Base-by-base conservation (phyloP, 345 rosid species). In the Ricinus communis region DNA sequence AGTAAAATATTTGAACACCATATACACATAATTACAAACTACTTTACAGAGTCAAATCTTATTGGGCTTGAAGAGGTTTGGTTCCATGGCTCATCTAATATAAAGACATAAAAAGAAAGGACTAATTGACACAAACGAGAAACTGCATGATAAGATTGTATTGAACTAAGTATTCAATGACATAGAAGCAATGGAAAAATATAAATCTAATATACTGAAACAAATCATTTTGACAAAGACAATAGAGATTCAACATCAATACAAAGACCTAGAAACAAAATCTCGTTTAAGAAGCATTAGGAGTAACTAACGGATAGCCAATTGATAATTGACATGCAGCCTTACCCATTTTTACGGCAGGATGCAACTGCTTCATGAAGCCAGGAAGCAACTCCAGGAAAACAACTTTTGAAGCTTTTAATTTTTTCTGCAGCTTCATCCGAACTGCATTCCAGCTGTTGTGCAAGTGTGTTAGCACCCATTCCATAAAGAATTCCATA, bases 401-500 rank as follows among this genome's bases (percentile, higher is more conserved):
- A 94, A 71, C 82, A 78, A 78, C 80, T 83, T 85, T 92, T 90
- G 73, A 94, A 90, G 82, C 88, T 85, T 85, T 76, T 80, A 70
- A 92, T 94, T 85, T 89, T 94, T 68, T 83, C 91, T 67, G 84
- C 82, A 71, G 99, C 99, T 85, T 85, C 97, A 69, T 88, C 91
- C 25, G 88, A 68, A 75, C 84, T 86, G 82, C 97, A 94, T 64
- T 84, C 86, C 76, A 94, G 85, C 81, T 94, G 97, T 75, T 90
- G 91, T 33, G 97, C 86, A 73, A 94, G 96, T 73, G 82, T 78
- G 38, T 84, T 90, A 66, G 99, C 90, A 72, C 99, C 99, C 99
- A 94, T 94, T 77, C 99, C 99, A 81, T 94, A 94, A 31, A 94
- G 93, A 82, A 94, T 90, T 54, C 97, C 99, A 67, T 94, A 94